phyloP scores from a whole-genome alignment of 2,329 filamentous ascomycete species.

The Lanzia echinophila region DNA sequence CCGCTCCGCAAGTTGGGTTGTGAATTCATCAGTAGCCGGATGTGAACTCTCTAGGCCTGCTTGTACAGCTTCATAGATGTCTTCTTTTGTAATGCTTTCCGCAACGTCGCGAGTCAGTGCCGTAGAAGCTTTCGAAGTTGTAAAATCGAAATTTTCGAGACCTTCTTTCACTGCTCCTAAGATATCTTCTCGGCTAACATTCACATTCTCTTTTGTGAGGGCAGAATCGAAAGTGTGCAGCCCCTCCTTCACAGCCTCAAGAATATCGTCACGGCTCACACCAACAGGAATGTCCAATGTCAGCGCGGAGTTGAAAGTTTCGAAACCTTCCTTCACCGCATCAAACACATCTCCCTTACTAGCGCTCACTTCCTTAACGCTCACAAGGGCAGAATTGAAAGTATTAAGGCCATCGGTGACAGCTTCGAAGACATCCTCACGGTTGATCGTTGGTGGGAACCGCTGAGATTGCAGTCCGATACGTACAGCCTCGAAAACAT shows the following conservation, averaged over 20 bases:
- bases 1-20: slow-evolving; percentile 46
- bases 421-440: slow-evolving; percentile 57
- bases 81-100: slow-evolving; percentile 42
- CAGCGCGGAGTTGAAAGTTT: slow-evolving; percentile 52
- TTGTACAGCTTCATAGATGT: slow-evolving; percentile 51
- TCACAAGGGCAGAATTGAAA: slow-evolving; percentile 46
- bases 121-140: slow-evolving; percentile 41
- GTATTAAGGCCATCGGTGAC: slow-evolving; percentile 53
- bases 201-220: slow-evolving; percentile 58
- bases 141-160: slow-evolving; percentile 51
- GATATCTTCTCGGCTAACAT: slow-evolving; percentile 56
- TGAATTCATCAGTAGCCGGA: slow-evolving; percentile 35
- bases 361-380: slow-evolving; percentile 53
- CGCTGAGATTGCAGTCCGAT: slow-evolving; percentile 62
- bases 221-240: slow-evolving; percentile 58
- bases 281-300: slow-evolving; percentile 50
- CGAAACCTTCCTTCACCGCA: slow-evolving; percentile 49
- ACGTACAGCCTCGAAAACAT: slow-evolving; percentile 80
- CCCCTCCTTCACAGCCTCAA: slow-evolving; percentile 83
- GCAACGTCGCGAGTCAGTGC: slow-evolving; percentile 47
- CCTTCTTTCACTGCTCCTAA: slow-evolving; percentile 57
- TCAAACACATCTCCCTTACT: slow-evolving; percentile 49
- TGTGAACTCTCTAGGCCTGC: slow-evolving; percentile 47
- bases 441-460: slow-evolving; percentile 60
- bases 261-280: slow-evolving; percentile 67